Base-by-base conservation (phyloP, 768 basidiomycete genomes). In the Sarcodon sp. region DNA sequence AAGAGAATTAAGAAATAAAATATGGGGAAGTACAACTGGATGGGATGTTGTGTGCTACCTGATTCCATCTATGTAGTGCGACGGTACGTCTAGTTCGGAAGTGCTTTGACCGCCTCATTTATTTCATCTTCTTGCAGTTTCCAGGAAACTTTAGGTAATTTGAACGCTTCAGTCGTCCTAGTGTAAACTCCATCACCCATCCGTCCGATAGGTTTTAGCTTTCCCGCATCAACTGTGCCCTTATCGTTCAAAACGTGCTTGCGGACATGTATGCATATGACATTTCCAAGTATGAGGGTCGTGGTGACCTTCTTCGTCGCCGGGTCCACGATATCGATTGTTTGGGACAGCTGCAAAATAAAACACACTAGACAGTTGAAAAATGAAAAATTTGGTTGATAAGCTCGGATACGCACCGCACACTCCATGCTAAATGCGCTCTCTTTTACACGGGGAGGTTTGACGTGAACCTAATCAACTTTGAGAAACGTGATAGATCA, bases 371-470 rank as follows among this genome's bases (percentile, higher is more conserved):
- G 21, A 27, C 21, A 27, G 21, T 7, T 33, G 15, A 27, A 15
- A 4, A 7, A 33, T 4, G 35, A 7, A 13, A 47, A 35, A 3
- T 8, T 18, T 11, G 6, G 13, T 15, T 4, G 32, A n/a, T 18
- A 35, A 9, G 18, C 31, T 36, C 34, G 15, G 16, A 21, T 15
- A 47, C 54, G 21, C 43, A 66, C 66, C 47, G 69, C 68, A 54
- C 70, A 71, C 53, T 71, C 71, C 68, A 71, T 67, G 53, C 66
- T 68, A 56, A 72, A 70, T 3, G 70, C 71, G 52, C 71, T 71
- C 41, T 71, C 70, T 48, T 63, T 62, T 43, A 71, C 70, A 7
- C 70, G 59, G 4, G 70, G 50, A 0, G 70, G 61, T 55, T 67
- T 66, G 18, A 71, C 66, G 35, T 61, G 55, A 13, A 60, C 55